These are phyloP conservation scores for Mycena epipterygia DNA, from an alignment of 768 basidiomycete genomes.

Conservation along the genomic window DNA sequence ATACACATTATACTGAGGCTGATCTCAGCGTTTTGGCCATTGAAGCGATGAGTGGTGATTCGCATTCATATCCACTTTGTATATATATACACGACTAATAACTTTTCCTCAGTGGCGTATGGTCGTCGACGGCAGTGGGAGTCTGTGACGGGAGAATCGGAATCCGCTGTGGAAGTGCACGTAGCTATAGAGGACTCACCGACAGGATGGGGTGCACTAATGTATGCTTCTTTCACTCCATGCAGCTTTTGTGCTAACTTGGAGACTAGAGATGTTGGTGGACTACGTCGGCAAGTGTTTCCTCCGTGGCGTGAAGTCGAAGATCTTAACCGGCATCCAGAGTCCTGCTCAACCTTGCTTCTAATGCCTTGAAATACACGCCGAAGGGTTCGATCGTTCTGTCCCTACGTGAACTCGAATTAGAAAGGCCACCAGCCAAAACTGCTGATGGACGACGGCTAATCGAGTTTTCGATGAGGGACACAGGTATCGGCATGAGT, in stretches of 20 bases:
- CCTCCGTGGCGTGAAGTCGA: neutral
- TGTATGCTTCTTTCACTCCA: neutral
- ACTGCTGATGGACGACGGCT: slow-evolving; percentile 1
- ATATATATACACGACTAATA: neutral
- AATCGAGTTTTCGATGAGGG: slow-evolving; percentile 21
- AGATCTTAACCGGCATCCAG: neutral
- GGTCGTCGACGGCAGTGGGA: slow-evolving; percentile 23
- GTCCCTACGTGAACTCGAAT: slow-evolving; percentile 1
- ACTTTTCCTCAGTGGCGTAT: slow-evolving; percentile 5
- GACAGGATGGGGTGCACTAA: slow-evolving; percentile 13
- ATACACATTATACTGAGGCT: slow-evolving; percentile 9
- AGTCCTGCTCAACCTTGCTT: slow-evolving; percentile 22
- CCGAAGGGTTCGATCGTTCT: slow-evolving; percentile 19
- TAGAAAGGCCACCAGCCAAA: neutral
- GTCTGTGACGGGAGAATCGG: slow-evolving; percentile 2
- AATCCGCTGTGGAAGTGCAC: slow-evolving; percentile 14
- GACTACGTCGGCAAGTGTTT: slow-evolving; percentile 13
- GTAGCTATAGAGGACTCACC: slow-evolving; percentile 21
- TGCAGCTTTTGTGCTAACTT: neutral
- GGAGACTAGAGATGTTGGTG: slow-evolving; percentile 6
- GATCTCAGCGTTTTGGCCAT: slow-evolving; percentile 17
- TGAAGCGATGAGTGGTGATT: slow-evolving; percentile 12
- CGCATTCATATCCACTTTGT: no score
- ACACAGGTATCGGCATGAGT: slow-evolving; percentile 26
- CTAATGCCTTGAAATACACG: slow-evolving; percentile 25